Evolutionary conservation across 2,329 filamentous ascomycete species (phyloP).

Genomic region (Penicillium sclerotiorum): DNA sequence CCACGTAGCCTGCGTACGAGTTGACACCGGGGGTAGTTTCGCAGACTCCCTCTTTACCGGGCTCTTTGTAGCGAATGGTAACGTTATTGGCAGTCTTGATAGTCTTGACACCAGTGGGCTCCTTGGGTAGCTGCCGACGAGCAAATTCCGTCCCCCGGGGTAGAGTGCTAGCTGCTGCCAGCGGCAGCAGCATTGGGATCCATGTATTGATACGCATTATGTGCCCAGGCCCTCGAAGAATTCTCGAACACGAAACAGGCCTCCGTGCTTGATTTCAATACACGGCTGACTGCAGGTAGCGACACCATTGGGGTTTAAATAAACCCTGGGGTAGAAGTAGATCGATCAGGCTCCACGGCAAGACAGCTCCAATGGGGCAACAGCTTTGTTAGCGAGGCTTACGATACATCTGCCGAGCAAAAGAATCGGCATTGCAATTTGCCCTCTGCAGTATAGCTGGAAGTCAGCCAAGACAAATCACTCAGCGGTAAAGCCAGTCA

Average conservation of each 20-base stretch:
- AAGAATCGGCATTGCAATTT: conserved; percentile 10
- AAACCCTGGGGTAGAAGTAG: neutral
- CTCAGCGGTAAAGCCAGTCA: conserved; percentile 6
- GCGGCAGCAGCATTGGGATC: conserved; percentile 23
- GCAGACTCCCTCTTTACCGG: conserved; percentile 53
- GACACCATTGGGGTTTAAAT: conserved; percentile 1
- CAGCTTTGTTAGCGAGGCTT: neutral
- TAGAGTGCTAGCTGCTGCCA: conserved; percentile 20
- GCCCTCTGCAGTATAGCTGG: neutral
- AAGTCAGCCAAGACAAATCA: conserved; percentile 5
- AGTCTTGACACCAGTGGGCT: conserved; percentile 41
- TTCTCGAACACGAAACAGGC: neutral
- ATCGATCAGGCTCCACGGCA: neutral
- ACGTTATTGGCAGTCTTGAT: conserved; percentile 48
- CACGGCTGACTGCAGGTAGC: neutral
- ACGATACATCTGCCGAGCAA: conserved; percentile 7
- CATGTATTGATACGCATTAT: conserved; percentile 27
- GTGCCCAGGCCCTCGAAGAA: conserved; percentile 4
- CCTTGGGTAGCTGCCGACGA: conserved; percentile 38
- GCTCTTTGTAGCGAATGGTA: conserved; percentile 62
- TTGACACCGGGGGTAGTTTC: conserved; percentile 60
- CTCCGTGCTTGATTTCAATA: neutral
- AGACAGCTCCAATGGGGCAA: conserved; percentile 1
- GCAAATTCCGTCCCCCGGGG: conserved; percentile 20
- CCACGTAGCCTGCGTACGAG: conserved; percentile 59